Evolutionary conservation across 306 rosid species (phyloP), one percentile per base, ranked within the genome.

Genomic region (Quercus mongolica): DNA sequence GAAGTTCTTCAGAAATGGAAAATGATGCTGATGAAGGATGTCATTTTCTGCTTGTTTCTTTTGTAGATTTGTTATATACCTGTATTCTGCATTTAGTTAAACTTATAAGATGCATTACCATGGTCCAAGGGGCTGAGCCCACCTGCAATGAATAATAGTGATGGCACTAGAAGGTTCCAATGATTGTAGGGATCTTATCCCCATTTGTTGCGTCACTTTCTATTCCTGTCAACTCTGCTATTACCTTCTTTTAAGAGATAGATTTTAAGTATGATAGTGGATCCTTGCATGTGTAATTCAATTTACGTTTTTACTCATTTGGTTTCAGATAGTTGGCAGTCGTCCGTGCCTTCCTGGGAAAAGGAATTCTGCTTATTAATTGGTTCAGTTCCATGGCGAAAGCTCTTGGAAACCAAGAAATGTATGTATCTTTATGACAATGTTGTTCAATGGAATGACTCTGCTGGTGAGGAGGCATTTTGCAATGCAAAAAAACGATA

Each of bases 381-480:
- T 33, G 94, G 98, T 64, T 83, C 69, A 73, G 74, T 94, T 83
- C 84, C 97, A 4, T 94, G 99, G 99, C 0, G 35, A 74, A 92
- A 86, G 78, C 54, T 94, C 31, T 2, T 91, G 74, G 97, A 94
- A 56, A 71, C 84, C 74, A 86, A 92, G 77, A 88, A 55, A 77
- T 90, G 79, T 46, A 84, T 90, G 86, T 35, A 85, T 76, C 85
- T 88, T 1, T 81, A 85, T 71, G 82, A 82, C 3, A 85, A 82
- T 64, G 87, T 94, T 35, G 25, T 90, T 6, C 54, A 86, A 6
- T 94, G 99, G 99, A 82, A 92, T 20, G 99, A 92, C 83, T 88
- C 91, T 17, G 97, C 99, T 14, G 90, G 79, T 30, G 88, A 80
- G 83, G 97, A 92, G 84, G 94, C 99, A 54, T 94, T 94, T 68